Conservation (phyloP, 2,329 filamentous ascomycete genomes). For the Alternaria postmessia region DNA sequence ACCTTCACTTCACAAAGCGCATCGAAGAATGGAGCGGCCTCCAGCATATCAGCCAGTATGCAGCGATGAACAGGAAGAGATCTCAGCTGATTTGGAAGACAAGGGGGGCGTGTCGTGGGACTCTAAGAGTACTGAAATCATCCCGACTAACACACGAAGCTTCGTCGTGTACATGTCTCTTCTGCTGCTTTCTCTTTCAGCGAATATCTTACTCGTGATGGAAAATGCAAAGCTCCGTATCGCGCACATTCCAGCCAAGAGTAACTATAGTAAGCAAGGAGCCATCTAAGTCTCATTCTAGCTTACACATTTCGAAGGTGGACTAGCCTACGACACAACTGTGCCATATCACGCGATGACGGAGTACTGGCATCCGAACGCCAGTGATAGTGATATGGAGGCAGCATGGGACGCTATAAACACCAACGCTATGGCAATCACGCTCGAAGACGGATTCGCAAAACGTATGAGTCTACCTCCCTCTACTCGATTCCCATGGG, state of each 20-base stretch:
- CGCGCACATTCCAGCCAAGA: constrained; percentile 26
- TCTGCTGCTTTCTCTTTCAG: constrained; percentile 40
- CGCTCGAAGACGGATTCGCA: constrained; percentile 40
- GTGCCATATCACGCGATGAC: constrained; percentile 38
- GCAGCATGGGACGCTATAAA: constrained; percentile 47
- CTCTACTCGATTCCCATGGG: constrained; percentile 46
- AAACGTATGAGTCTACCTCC: constrained; percentile 32
- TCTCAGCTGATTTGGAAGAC: constrained; percentile 28
- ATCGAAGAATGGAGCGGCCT: constrained; percentile 32
- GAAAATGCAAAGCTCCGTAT: constrained; percentile 34
- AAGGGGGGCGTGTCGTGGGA: constrained; percentile 36
- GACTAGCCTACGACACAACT: constrained; percentile 38
- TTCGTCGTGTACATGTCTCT: constrained; percentile 39
- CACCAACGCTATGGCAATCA: constrained; percentile 43
- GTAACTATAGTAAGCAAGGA: constrained; percentile 35
- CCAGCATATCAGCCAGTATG: constrained; percentile 38
- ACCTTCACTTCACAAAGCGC: constrained; percentile 2
- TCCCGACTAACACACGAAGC: constrained; percentile 36
- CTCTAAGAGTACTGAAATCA: constrained; percentile 35
- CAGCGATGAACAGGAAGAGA: constrained; percentile 32
- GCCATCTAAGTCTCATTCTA: neutral
- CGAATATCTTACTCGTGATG: constrained; percentile 42
- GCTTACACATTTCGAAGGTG: constrained; percentile 26
- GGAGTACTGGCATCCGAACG: constrained; percentile 43
- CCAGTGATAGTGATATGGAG: constrained; percentile 35